These are phyloP conservation scores for Xenosphaeropsis pyriputrescens DNA, from an alignment of 2,329 filamentous ascomycete species.

Conservation along the genomic window DNA sequence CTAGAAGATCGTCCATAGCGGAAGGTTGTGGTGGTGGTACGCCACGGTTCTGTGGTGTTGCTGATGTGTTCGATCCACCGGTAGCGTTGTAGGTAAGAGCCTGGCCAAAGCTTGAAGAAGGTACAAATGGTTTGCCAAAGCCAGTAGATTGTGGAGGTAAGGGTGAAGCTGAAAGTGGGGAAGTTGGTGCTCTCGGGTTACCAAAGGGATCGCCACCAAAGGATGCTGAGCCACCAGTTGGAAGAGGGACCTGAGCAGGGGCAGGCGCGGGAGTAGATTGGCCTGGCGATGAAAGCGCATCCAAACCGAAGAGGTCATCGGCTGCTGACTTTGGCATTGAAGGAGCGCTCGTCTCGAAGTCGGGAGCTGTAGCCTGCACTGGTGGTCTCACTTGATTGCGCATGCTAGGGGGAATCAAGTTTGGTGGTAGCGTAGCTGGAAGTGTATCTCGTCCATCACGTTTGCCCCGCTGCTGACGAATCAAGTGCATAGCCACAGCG, in stretches of 20 bases:
- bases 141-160: conserved; percentile 10
- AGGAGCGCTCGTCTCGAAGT: conserved; percentile 25
- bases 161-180: conserved; percentile 11
- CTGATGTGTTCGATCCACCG: conserved; percentile 32
- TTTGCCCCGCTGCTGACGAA: conserved; percentile 72
- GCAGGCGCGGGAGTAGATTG: conserved; percentile 35
- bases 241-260: conserved; percentile 38
- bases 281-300: conserved; percentile 43
- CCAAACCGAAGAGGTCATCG: conserved; percentile 87
- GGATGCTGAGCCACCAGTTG: conserved; percentile 57
- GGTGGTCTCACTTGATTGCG: conserved; percentile 43
- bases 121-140: conserved; percentile 76
- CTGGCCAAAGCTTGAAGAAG: conserved; percentile 84
- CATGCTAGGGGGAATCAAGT: conserved; percentile 76
- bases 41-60: conserved; percentile 18
- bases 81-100: conserved; percentile 65
- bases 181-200: conserved; percentile 20
- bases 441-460: conserved; percentile 45
- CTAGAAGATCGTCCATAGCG: conserved; percentile 71
- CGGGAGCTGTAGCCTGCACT: conserved; percentile 25
- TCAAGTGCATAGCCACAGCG: conserved; percentile 93
- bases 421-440: conserved; percentile 64
- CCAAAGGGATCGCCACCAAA: conserved; percentile 28
- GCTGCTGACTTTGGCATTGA: conserved; percentile 61
- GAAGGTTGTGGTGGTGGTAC: conserved; percentile 27